These are phyloP conservation scores for Aspergillus floridensis DNA, from an alignment of 2,329 filamentous ascomycete species.

Conservation along the genomic window DNA sequence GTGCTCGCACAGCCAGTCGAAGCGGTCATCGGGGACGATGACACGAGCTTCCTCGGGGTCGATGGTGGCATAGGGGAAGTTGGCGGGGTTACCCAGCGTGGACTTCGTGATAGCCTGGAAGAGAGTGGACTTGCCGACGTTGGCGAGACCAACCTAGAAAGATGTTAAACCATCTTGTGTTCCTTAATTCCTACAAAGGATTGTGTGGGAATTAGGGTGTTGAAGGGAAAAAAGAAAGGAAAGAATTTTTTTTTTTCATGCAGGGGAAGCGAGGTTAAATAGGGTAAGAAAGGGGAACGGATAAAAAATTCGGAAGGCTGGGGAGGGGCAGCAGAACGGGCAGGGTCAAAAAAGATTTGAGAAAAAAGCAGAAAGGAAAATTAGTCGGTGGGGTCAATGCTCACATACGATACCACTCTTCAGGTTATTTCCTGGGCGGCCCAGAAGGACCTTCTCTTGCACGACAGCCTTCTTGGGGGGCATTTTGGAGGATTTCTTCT, in stretches of 20 bases:
- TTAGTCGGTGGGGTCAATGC: slow-evolving; percentile 42
- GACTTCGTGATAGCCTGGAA: slow-evolving; percentile 99
- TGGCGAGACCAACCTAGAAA: slow-evolving; percentile 87
- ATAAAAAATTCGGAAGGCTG: slow-evolving; percentile 28
- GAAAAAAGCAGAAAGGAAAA: slow-evolving; percentile 26
- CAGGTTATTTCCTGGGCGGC: slow-evolving; percentile 93
- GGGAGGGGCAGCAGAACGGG: slow-evolving; percentile 14
- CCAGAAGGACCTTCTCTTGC: slow-evolving; percentile 95
- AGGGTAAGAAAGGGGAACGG: slow-evolving; percentile 8
- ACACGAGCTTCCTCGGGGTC: slow-evolving; percentile 98
- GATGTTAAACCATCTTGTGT: slow-evolving; percentile 13
- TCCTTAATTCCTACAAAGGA: slow-evolving; percentile 5
- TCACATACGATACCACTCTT: slow-evolving; percentile 97
- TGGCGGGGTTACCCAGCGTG: slow-evolving; percentile 94
- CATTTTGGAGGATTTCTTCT: slow-evolving; percentile 67
- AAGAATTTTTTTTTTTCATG: slow-evolving; percentile 1
- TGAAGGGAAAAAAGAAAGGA: slow-evolving; percentile 11
- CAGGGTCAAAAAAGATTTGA: slow-evolving; percentile 7
- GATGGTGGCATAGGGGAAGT: slow-evolving; percentile 99
- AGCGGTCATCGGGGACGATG: slow-evolving; percentile 92
- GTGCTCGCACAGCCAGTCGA: slow-evolving; percentile 91
- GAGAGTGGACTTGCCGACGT: slow-evolving; percentile 98
- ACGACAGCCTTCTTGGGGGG: slow-evolving; percentile 88
- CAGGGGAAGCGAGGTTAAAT: background rate
- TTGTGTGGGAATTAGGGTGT: slow-evolving; percentile 11